Conservation (phyloP, 257 asterid species). For the Nicotiana noctiflora region DNA sequence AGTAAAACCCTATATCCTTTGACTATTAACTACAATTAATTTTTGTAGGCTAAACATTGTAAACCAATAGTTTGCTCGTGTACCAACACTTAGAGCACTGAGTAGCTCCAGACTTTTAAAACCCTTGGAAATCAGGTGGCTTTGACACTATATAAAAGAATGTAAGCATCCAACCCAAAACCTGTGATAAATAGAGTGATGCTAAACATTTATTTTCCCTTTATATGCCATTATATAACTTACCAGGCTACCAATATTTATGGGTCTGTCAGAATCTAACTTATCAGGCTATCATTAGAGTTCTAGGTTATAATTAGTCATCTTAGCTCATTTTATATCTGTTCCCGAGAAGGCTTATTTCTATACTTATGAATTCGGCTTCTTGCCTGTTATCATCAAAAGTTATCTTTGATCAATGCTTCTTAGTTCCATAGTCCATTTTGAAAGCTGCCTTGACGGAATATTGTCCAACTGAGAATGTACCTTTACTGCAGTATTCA, state of each 20-base stretch:
- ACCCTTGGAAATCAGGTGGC: neutral
- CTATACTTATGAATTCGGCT: neutral
- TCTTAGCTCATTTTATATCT: neutral
- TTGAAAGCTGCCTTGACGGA: neutral
- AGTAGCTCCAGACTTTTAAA: neutral
- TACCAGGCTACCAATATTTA: too few relatives aligned
- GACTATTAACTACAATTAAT: neutral
- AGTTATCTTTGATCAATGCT: neutral
- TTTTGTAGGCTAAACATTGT: neutral
- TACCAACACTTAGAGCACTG: neutral
- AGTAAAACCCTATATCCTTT: neutral
- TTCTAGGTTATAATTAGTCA: neutral
- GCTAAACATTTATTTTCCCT: neutral
- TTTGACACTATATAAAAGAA: neutral
- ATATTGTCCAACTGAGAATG: neutral
- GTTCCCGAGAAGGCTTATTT: neutral
- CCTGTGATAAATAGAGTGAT: neutral
- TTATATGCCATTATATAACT: neutral
- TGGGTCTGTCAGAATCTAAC: neutral
- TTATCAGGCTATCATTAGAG: neutral
- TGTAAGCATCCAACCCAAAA: neutral
- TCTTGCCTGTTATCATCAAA: neutral
- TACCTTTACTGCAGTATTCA: conserved; percentile 53
- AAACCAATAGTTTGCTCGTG: neutral
- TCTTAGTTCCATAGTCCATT: neutral